A percentile compares a stretch with the other conserved stretches of the same genome.
phyloP scores from a whole-genome alignment of 2,329 filamentous ascomycete species.

The Botrytis fragariae region DNA sequence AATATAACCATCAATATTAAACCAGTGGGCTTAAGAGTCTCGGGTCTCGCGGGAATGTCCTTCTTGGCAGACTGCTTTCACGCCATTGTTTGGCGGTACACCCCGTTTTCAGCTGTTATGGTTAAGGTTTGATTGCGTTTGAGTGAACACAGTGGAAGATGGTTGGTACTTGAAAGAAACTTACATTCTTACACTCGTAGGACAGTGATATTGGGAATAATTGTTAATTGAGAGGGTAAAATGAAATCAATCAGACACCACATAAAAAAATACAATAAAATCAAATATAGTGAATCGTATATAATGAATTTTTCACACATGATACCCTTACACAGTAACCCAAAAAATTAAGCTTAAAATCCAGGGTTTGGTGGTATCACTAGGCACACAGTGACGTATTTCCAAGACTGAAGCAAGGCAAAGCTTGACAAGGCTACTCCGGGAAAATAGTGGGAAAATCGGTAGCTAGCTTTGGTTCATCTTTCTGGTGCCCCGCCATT shows the following conservation, averaged over 20 bases:
- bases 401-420: background rate
- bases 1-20: too few relatives aligned
- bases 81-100: background rate
- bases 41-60: background rate
- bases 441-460: background rate
- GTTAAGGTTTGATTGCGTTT: background rate
- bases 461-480: background rate
- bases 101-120: background rate
- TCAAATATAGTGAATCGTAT: background rate
- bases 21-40: background rate
- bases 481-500: background rate
- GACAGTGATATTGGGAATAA: background rate
- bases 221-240: accelerated
- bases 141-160: too few relatives aligned
- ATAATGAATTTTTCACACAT: too few relatives aligned
- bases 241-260: background rate
- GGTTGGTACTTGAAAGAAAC: background rate
- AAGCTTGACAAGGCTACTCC: background rate
- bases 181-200: background rate
- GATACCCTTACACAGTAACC: background rate
- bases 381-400: background rate
- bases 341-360: background rate
- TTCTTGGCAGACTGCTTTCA: background rate
- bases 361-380: background rate
- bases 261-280: background rate